Conservation (phyloP, 148 eudicot species). For the Polygonum maritimum region DNA sequence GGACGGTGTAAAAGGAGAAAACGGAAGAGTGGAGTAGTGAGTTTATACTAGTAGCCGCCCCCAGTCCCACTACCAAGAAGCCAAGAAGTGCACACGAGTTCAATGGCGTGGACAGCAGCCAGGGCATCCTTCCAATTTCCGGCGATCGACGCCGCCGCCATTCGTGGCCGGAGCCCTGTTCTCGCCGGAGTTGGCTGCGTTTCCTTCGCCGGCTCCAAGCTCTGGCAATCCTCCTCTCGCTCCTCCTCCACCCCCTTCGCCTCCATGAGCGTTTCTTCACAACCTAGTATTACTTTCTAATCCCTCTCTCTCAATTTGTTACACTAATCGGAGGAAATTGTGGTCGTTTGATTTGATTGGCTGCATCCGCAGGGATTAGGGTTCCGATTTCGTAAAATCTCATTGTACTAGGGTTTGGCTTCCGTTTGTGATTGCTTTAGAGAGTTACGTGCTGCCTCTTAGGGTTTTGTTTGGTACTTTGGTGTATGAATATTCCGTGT, state of each 20-base stretch:
- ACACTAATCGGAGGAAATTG: neutral
- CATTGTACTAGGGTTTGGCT: neutral
- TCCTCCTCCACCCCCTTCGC: conserved; percentile 6
- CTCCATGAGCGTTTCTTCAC: conserved; percentile 8
- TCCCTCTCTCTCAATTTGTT: neutral
- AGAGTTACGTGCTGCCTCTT: neutral
- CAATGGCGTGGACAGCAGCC: conserved; percentile 57
- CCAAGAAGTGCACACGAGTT: neutral
- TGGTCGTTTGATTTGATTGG: neutral
- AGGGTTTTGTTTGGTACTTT: neutral
- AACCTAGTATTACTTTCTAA: neutral
- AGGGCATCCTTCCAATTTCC: conserved; percentile 37
- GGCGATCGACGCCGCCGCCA: conserved; percentile 31
- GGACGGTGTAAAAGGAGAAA: no score
- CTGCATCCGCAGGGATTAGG: neutral
- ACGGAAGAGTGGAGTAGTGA: neutral
- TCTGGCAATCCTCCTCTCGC: conserved; percentile 29
- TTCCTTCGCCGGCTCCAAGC: conserved; percentile 39
- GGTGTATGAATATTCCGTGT: neutral
- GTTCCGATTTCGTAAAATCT: neutral
- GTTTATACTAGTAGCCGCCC: neutral
- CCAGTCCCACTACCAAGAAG: neutral
- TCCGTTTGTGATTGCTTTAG: neutral
- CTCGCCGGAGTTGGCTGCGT: conserved; percentile 43
- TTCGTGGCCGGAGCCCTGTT: conserved; percentile 34